A percentile compares a stretch with the other conserved stretches of the same genome.
Evolutionary conservation across 495 filamentous ascomycete species (phyloP).

Genomic region (Astrothelium macrocarpum): DNA sequence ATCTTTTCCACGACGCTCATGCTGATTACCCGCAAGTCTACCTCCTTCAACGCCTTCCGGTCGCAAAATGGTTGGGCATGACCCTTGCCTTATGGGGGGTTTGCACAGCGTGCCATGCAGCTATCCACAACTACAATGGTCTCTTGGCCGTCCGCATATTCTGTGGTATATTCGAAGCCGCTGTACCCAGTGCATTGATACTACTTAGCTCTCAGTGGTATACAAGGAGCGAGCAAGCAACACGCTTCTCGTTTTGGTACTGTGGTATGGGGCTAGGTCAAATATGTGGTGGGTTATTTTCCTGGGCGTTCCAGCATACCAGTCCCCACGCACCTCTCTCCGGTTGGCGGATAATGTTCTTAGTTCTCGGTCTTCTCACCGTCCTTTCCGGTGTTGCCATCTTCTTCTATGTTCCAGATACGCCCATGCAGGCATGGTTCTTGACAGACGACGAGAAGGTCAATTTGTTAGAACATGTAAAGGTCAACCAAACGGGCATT

Average conservation of each 20-base stretch:
- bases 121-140: constrained; percentile 38
- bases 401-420: constrained; percentile 23
- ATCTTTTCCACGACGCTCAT: too few species aligned
- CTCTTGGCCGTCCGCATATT: constrained; percentile 43
- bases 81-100: constrained; percentile 11
- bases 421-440: constrained; percentile 20
- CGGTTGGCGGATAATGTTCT: constrained; percentile 7
- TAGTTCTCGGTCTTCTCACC: constrained; percentile 35
- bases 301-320: constrained; percentile 17
- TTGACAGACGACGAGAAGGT: constrained; percentile 14
- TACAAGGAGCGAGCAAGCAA: constrained; percentile 45
- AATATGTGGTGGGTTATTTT: constrained; percentile 11
- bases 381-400: constrained; percentile 41
- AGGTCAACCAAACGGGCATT: constrained; percentile 21
- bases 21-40: too few species aligned
- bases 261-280: constrained; percentile 11
- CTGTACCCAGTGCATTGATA: constrained; percentile 51
- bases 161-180: constrained; percentile 31
- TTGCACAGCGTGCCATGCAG: constrained; percentile 40
- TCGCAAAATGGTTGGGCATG: constrained; percentile 14
- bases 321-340: constrained; percentile 6
- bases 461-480: constrained; percentile 13
- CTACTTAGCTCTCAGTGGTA: constrained; percentile 52
- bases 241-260: constrained; percentile 14
- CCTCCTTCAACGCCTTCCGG: constrained; percentile 14